Evolutionary conservation across 768 basidiomycete genomes (phyloP), one percentile per base, ranked within the genome.

Genomic region (Suillus tomentosus): DNA sequence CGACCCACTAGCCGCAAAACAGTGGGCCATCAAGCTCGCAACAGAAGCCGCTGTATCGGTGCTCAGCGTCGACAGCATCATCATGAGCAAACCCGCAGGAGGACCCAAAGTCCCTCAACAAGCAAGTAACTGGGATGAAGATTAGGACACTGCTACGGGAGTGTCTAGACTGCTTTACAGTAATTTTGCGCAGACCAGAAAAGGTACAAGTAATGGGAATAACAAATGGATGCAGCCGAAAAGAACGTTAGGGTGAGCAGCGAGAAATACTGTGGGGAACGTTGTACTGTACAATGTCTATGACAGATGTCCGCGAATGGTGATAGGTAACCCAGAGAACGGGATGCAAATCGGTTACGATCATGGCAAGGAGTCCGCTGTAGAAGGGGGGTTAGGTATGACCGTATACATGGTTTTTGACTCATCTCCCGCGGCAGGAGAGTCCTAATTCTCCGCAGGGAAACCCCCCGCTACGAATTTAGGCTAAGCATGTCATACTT

Each of bases 51-150:
- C 95, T 1, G 84, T 92, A 47, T 89, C 93, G 0, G 92, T 97
- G 37, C 85, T 99, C 62, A 91, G 90, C 66, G 97, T 99, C 8
- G 97, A 99, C 78, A 94, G 92, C 72, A 98, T 99, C 74, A 97
- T 98, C 80, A 95, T 96, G 87, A 93, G 91, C 79, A 94, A 94
- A 73, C 91, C 91, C 5, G 57, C 57, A 42, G 57, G 57, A 42
- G 57, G 57, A 5, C 57, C 57, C 3, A 58, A 58, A n/a, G 81
- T 94, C 57, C 92, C 92, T 61, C 92, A 95, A 72, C 93, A 94
- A 74, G 82, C 89, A 45, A 87, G 91, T 7, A 92, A 92, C 73
- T 94, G 92, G 92, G 93, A 94, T 68, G 89, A 89, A 31, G 92
- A 94, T 74, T 79, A 77, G 69, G 31, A 63, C 36, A 50, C 27